Base-by-base conservation (phyloP, 139 green algal genomes). In the Micractinium conductrix region DNA sequence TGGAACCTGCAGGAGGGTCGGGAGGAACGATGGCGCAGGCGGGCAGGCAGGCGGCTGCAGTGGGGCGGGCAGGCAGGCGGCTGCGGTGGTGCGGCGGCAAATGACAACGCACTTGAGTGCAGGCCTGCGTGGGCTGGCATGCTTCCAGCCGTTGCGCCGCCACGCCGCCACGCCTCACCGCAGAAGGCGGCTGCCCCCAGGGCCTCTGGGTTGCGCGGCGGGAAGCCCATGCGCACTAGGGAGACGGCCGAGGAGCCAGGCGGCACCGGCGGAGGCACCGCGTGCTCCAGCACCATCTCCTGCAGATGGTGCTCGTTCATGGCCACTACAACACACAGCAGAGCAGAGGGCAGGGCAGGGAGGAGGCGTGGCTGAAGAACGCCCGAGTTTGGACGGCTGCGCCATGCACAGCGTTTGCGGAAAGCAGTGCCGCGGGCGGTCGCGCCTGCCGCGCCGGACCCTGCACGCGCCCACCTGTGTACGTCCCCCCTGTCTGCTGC, bases 151-250 rank as follows among this genome's bases (percentile, higher is more conserved):
- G n/a, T n/a, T n/a, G n/a, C n/a, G n/a, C n/a, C n/a, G n/a, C n/a
- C n/a, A n/a, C n/a, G n/a, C n/a, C n/a, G n/a, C n/a, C n/a, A n/a
- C n/a, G n/a, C 24, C 55, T 81, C 65, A 6, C 95, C 95, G 12
- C 95, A 84, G 76, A 96, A 96, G 22, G 93, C 91, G 7, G 90
- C 87, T 0, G 63, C 76, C 10, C 71, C 86, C 0, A 91, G 80
- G 35, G 91, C 94, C 75, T 94, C 86, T 0, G 92, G 68, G 69
- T 89, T 92, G 6, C 85, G 86, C 58, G 92, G 76, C 6, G 96
- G 95, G 83, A 98, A 98, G 4, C 94, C 96, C 95, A 98, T 98
- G 55, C 89, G 88, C 80, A 93, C 91, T 76, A 98, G 88, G 72
- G 91, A 92, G 17, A 91, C 89, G 1, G 38, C 72, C 0, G 89